phyloP scores from a whole-genome alignment of 78 protist genomes.

The Dictyostelium brefeldianum region DNA sequence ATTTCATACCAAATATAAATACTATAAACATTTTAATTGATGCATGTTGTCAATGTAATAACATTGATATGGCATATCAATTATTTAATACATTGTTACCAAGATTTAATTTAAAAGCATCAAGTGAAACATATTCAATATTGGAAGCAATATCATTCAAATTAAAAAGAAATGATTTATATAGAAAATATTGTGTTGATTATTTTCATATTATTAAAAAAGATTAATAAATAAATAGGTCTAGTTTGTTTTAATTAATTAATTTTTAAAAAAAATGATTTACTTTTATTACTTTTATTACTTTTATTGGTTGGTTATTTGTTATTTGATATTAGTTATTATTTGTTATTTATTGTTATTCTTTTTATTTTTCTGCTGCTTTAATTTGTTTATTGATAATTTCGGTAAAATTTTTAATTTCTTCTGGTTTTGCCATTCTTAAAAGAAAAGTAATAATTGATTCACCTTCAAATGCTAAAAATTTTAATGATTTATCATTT shows the following conservation, averaged over 20 bases:
- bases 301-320: too few species aligned
- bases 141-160: conserved; percentile 65
- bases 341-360: not conserved
- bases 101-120: conserved; percentile 10
- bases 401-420: conserved; percentile 11
- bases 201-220: conserved; percentile 62
- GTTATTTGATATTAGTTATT: not conserved
- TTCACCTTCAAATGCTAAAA: conserved; percentile 36
- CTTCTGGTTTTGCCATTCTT: conserved; percentile 49
- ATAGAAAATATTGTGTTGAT: conserved; percentile 41
- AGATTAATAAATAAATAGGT: not conserved
- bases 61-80: conserved; percentile 26
- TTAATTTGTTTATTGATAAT: conserved; percentile 30
- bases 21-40: conserved; percentile 35
- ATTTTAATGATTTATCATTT: conserved; percentile 50
- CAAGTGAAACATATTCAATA: conserved; percentile 41
- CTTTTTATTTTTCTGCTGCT: not conserved
- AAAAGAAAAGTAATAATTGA: conserved; percentile 24
- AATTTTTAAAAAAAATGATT: not conserved
- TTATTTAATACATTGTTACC: not conserved
- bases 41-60: conserved; percentile 18
- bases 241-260: not conserved
- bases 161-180: not conserved
- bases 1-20: conserved; percentile 50
- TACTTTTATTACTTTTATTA: not conserved